Conservation (phyloP, 2,329 filamentous ascomycete species). For the Arachnomyces sp. region DNA sequence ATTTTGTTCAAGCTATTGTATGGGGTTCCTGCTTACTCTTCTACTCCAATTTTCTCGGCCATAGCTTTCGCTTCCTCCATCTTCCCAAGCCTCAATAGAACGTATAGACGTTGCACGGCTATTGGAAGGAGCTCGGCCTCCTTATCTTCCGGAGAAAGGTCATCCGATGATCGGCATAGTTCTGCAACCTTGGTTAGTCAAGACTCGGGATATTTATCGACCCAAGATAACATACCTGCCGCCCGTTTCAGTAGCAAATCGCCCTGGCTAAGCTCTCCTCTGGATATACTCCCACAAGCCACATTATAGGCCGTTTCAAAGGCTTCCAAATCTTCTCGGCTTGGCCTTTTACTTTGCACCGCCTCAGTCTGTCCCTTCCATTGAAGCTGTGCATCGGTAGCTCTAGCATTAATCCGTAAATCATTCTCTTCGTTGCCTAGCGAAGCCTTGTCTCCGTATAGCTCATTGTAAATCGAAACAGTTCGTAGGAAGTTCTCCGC, state of each 20-base stretch:
- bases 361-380: constrained; percentile 49
- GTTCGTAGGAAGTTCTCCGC: constrained; percentile 53
- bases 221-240: constrained; percentile 35
- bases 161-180: constrained; percentile 53
- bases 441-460: constrained; percentile 35
- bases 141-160: constrained; percentile 54
- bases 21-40: constrained; percentile 38
- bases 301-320: constrained; percentile 61
- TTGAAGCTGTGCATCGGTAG: constrained; percentile 54
- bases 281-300: constrained; percentile 55
- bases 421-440: constrained; percentile 50
- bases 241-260: constrained; percentile 54
- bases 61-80: constrained; percentile 49
- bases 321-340: constrained; percentile 53
- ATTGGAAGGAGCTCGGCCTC: constrained; percentile 54
- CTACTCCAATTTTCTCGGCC: constrained; percentile 43
- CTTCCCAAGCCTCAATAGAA: constrained; percentile 49
- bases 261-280: constrained; percentile 51
- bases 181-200: constrained; percentile 26
- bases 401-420: constrained; percentile 54
- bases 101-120: constrained; percentile 54
- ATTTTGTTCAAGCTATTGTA: constrained; percentile 1
- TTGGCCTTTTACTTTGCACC: constrained; percentile 46
- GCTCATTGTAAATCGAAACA: constrained; percentile 46
- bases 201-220: neutral